phyloP scores from a whole-genome alignment of 106 monocot species.

The Dendrobium catenatum region DNA sequence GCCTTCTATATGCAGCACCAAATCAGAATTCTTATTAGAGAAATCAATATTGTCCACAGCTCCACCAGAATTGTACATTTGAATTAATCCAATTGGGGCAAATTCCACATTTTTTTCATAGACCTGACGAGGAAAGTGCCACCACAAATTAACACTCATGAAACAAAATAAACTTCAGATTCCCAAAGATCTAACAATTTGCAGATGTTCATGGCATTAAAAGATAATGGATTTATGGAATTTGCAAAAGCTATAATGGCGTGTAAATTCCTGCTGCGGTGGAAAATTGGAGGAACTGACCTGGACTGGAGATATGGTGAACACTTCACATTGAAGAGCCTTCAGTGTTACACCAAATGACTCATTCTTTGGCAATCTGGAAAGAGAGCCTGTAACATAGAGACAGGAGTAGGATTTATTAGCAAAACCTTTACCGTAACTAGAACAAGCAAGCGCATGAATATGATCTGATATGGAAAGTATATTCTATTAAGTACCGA shows the following conservation, averaged over 20 bases:
- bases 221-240: too few species aligned
- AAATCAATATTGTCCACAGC: constrained; percentile 23
- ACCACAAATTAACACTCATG: neutral
- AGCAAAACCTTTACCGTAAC: neutral
- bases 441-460: neutral
- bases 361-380: constrained; percentile 23
- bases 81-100: constrained; percentile 36
- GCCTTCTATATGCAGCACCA: constrained; percentile 19
- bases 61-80: constrained; percentile 50
- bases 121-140: constrained; percentile 2
- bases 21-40: neutral
- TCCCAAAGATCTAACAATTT: neutral
- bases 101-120: constrained; percentile 23
- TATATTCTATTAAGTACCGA: neutral
- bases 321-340: constrained; percentile 35
- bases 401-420: neutral
- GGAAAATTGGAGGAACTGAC: constrained; percentile 6
- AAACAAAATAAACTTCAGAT: neutral
- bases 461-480: neutral
- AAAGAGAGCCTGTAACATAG: constrained; percentile 24
- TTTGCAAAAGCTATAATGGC: neutral
- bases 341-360: constrained; percentile 27
- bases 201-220: neutral
- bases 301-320: constrained; percentile 43
- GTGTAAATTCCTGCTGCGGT: neutral